Base-by-base conservation (phyloP, 352 stramenopile genomes). In the Pythium insidiosum region DNA sequence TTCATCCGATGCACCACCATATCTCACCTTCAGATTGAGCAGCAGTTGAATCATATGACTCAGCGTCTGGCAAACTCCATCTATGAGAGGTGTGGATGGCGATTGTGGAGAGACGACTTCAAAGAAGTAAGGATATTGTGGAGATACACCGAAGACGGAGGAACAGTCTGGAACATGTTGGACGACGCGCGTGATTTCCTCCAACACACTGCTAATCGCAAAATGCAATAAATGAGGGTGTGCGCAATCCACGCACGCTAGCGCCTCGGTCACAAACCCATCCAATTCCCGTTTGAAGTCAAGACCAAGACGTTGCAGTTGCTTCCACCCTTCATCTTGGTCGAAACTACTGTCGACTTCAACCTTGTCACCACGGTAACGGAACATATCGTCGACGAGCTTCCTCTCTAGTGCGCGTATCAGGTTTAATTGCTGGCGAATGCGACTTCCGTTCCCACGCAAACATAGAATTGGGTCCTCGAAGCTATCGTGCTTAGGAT, bases 71-170 rank as follows among this genome's bases (percentile, higher is more conserved):
- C 57, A 67, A 18, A 87, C 61, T 4, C 74, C 56, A 15, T 60
- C 71, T 37, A 90, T 49, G 11, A 88, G 43, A 15, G 78, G 78
- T 16, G 78, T 85, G 0, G 66, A 68, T 48, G 49, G 61, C 29
- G 67, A 53, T 42, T 59, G 48, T 31, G 50, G 59, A n/a, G 63
- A 58, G 5, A 57, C 71, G 13, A 87, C 63, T 24, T 84, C 71
- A 38, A 90, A 87, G 39, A 68, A 90, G 52, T 76, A 88, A 13
- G 72, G 64, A 45, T 90, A 90, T 1, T 61, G 43, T 41, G 63
- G 63, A 19, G 64, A 81, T 2, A 43, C 61, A 21, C 53, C 44
- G 47, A 87, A 83, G 16, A 84, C 43, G 19, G 67, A 60, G 15
- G 70, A 50, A 37, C 73, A 88, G 34, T 87, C 75, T 1, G 75